Percentiles rank a stretch among this genome's conserved stretches.
phyloP scores from a whole-genome alignment of 208 protist genomes.

The Trypanosoma cruzi region DNA sequence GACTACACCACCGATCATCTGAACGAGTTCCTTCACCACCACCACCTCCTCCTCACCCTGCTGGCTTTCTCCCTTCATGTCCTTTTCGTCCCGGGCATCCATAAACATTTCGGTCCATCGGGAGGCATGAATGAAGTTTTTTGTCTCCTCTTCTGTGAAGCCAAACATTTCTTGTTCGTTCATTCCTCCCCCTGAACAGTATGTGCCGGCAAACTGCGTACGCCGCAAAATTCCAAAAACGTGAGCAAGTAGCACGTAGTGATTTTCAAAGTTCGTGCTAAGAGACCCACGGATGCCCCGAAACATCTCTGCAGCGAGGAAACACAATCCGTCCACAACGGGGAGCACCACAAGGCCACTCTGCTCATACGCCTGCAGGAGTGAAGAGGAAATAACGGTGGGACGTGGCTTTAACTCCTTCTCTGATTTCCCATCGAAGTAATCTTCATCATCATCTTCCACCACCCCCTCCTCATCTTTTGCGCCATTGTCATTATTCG shows the following conservation, averaged over 20 bases:
- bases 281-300: conserved; percentile 84
- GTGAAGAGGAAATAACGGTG: conserved; percentile 2
- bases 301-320: conserved; percentile 71
- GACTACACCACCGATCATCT: conserved; percentile 30
- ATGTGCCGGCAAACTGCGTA: conserved; percentile 3
- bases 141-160: conserved; percentile 9
- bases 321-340: conserved; percentile 65
- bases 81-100: not conserved
- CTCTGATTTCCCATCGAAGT: not conserved
- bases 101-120: conserved; percentile 19
- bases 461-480: conserved; percentile 17
- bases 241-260: conserved; percentile 57
- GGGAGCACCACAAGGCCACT: conserved; percentile 50
- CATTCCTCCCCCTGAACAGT: not conserved
- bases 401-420: not conserved
- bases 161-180: conserved; percentile 26
- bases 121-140: conserved; percentile 7
- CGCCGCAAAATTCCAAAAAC: conserved; percentile 29
- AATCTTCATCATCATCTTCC: conserved; percentile 11
- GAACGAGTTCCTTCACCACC: conserved; percentile 36
- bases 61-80: not conserved
- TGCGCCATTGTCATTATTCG: conserved; percentile 7
- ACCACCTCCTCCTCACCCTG: conserved; percentile 5
- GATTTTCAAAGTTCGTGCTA: conserved; percentile 77
- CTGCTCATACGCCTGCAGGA: conserved; percentile 44